phyloP scores from a whole-genome alignment of 1,139 yeast genomes.

The Yamadazyma triangularis region DNA sequence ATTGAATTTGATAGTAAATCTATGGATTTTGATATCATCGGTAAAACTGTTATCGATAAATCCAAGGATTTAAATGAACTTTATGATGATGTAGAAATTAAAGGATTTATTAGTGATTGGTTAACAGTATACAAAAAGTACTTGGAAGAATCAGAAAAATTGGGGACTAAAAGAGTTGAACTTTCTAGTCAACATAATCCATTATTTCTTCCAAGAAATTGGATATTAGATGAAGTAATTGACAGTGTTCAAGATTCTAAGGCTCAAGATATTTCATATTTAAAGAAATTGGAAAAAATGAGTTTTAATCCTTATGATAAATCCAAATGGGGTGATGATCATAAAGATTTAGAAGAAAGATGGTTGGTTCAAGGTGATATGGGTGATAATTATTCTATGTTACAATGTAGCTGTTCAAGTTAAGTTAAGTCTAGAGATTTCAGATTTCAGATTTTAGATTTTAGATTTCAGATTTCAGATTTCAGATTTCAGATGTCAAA shows the following conservation, averaged over 20 bases:
- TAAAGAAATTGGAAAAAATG: constrained; percentile 59
- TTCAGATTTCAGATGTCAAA: too few relatives aligned
- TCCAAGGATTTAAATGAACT: constrained; percentile 15
- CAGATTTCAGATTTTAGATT: too few relatives aligned
- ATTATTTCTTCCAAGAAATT: constrained; percentile 73
- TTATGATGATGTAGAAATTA: constrained; percentile 29
- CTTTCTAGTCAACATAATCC: constrained; percentile 57
- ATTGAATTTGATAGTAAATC: constrained; percentile 16
- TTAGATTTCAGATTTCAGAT: too few relatives aligned
- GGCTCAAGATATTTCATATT: constrained; percentile 32
- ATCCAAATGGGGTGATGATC: constrained; percentile 58
- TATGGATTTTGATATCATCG: constrained; percentile 5
- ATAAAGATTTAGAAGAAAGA: constrained; percentile 49
- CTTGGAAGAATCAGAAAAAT: constrained; percentile 24
- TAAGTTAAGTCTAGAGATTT: constrained; percentile 15
- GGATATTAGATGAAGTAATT: constrained; percentile 85
- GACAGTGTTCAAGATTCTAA: constrained; percentile 36
- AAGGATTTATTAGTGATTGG: constrained; percentile 33
- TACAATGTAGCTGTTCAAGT: constrained; percentile 65
- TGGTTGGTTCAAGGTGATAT: constrained; percentile 51
- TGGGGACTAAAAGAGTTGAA: constrained; percentile 24
- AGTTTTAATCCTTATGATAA: constrained; percentile 57
- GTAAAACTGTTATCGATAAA: constrained; percentile 12
- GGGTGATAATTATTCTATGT: constrained; percentile 48
- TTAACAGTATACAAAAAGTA: constrained; percentile 32